Conservation (phyloP, 208 protist genomes). For the Leptomonas pyrrhocoris region DNA sequence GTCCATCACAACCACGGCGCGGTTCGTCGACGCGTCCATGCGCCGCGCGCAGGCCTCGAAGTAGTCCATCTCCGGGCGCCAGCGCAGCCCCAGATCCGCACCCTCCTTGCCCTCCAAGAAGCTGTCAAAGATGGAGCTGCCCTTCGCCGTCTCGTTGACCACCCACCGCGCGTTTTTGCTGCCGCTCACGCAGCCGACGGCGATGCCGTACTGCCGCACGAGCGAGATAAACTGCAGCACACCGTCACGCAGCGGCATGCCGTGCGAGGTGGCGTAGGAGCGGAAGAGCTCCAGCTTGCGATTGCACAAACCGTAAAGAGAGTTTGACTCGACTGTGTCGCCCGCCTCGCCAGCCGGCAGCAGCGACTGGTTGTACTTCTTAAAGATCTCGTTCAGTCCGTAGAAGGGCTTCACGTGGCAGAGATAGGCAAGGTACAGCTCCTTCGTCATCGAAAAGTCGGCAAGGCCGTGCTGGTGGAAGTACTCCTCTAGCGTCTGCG, state of each 20-base stretch:
- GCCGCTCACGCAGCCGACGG: conserved; percentile 80
- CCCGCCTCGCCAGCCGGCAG: conserved; percentile 46
- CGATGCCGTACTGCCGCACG: conserved; percentile 75
- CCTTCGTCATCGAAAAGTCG: conserved; percentile 63
- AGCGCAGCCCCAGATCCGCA: conserved; percentile 55
- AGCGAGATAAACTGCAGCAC: conserved; percentile 68
- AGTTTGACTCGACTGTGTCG: conserved; percentile 58
- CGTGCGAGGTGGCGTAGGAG: conserved; percentile 43
- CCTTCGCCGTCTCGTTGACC: conserved; percentile 60
- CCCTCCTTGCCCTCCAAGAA: conserved; percentile 83
- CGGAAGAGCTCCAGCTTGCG: conserved; percentile 79
- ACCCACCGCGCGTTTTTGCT: conserved; percentile 87
- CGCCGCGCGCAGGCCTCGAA: conserved; percentile 72
- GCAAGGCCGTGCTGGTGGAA: conserved; percentile 48
- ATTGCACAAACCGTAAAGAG: conserved; percentile 68
- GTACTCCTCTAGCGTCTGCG: conserved; percentile 73
- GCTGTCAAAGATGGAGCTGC: conserved; percentile 64
- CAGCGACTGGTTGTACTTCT: conserved; percentile 49
- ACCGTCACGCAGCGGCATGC: conserved; percentile 60
- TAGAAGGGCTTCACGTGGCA: conserved; percentile 67
- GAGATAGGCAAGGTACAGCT: conserved; percentile 88
- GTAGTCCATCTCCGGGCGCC: conserved; percentile 88
- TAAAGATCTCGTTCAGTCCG: conserved; percentile 69
- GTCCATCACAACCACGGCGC: conserved; percentile 83
- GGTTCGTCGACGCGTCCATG: conserved; percentile 59